Base-by-base conservation (phyloP, 257 asterid species). In the Solanum clarkiae region DNA sequence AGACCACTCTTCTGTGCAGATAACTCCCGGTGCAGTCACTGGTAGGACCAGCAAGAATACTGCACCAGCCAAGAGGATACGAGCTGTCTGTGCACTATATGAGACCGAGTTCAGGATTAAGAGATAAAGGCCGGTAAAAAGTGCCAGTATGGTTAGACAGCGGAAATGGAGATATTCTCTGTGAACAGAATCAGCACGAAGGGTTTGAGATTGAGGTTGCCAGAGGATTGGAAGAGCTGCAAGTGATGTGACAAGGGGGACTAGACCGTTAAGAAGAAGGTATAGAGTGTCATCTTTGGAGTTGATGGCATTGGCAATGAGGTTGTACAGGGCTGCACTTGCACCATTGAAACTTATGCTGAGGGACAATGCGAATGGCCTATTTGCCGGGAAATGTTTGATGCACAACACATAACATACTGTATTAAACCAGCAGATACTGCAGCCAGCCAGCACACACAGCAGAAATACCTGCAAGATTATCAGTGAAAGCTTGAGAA, bases 401-500 rank as follows among this genome's bases (percentile, higher is more conserved):
- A 94, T 93, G 91, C 93, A 93, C 81, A 92, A 71, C 40, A 94
- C 96, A 59, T 89, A 92, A 12, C 92, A 93, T 20, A 92, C 94
- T 20, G 95, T 94, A 86, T 94, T 94, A 88, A 94, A 90, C 97
- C 94, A 94, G 86, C 91, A 88, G 84, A 94, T 92, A 92, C 95
- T 92, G 77, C 91, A 89, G 6, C 97, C 95, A 68, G 94, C 90
- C 56, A 93, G 81, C 86, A 93, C 85, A 66, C 93, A 91, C 80
- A 89, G 60, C 40, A 93, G 47, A 86, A 91, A 88, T 60, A 94
- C 93, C 93, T 93, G 91, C 24, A 49, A 82, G 81, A 26, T 75
- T 45, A 17, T 42, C 53, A 22, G 72, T 70, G 72, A 69, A 44
- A 63, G 45, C 44, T 26, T 65, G 79, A 47, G 62, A 66, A 65